Percentiles rank a stretch among this genome's conserved stretches.
Evolutionary conservation across 257 asterid genomes (phyloP).

Genomic region (Scutellaria baicalensis): DNA sequence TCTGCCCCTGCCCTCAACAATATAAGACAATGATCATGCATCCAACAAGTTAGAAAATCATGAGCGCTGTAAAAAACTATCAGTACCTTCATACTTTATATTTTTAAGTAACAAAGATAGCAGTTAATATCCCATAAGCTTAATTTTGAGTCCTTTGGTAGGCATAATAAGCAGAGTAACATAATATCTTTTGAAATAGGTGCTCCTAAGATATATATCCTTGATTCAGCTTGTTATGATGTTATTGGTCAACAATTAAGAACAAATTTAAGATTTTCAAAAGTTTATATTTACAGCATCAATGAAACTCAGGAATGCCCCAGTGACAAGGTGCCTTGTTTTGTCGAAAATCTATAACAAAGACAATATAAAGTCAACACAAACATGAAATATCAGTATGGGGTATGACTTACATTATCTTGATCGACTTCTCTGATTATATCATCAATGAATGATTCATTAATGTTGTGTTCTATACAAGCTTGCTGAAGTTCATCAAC

Average conservation of each 20-base stretch:
- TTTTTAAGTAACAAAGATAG: background rate
- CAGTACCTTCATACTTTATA: background rate
- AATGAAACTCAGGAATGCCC: background rate
- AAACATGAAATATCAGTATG: conserved; percentile 6
- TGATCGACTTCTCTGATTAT: conserved; percentile 75
- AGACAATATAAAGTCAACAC: background rate
- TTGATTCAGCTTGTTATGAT: background rate
- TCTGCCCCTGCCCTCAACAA: background rate
- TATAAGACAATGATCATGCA: background rate
- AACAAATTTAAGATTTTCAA: background rate
- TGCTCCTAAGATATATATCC: background rate
- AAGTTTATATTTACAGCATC: background rate
- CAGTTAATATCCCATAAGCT: background rate
- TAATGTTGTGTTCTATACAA: conserved; percentile 59
- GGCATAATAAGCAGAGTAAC: background rate
- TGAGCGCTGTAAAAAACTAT: background rate
- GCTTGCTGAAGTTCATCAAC: conserved; percentile 94
- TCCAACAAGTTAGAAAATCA: background rate
- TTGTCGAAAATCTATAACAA: background rate
- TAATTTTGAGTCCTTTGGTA: too few species aligned
- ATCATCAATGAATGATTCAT: conserved; percentile 55
- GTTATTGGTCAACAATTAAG: background rate
- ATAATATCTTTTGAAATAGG: background rate
- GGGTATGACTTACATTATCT: conserved; percentile 36
- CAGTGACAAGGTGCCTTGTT: background rate